A percentile compares a stretch with the other conserved stretches of the same genome.
phyloP scores from a whole-genome alignment of 179 eudicot genomes.

The Camellia oleifera region DNA sequence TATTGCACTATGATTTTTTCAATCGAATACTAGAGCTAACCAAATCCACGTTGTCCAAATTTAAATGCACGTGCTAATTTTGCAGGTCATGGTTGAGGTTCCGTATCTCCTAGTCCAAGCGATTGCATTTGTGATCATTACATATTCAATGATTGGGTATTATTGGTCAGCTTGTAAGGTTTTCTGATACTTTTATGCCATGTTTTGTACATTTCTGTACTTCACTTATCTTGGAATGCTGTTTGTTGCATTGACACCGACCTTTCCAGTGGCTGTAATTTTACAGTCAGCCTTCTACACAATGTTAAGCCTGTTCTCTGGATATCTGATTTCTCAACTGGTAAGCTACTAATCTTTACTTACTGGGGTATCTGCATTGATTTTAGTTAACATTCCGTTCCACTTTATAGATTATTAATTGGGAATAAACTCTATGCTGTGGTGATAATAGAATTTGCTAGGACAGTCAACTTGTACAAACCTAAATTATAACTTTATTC shows the following conservation, averaged over 20 bases:
- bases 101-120: conserved; percentile 57
- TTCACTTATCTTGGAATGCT: conserved; percentile 76
- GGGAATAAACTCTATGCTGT: background rate
- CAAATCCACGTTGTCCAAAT: too few species aligned
- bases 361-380: too few species aligned
- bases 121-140: conserved; percentile 44
- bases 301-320: conserved; percentile 55
- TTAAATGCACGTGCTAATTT: background rate
- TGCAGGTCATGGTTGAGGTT: conserved; percentile 63
- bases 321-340: conserved; percentile 61
- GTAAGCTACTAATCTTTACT: conserved; percentile 31
- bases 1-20: background rate
- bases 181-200: conserved; percentile 63
- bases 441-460: background rate
- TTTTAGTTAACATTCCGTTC: too few species aligned
- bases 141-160: conserved; percentile 82
- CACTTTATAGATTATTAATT: background rate
- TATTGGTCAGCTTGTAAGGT: conserved; percentile 58
- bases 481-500: too few species aligned
- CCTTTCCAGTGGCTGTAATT: conserved; percentile 55
- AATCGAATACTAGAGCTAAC: background rate
- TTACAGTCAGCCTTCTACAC: conserved; percentile 54
- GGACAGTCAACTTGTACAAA: background rate
- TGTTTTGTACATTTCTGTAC: conserved; percentile 56
- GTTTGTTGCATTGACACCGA: conserved; percentile 63